Evolutionary conservation across 1,139 yeast species (phyloP), one percentile per base, ranked within the genome.

Genomic region (Suhomyces taliae): DNA sequence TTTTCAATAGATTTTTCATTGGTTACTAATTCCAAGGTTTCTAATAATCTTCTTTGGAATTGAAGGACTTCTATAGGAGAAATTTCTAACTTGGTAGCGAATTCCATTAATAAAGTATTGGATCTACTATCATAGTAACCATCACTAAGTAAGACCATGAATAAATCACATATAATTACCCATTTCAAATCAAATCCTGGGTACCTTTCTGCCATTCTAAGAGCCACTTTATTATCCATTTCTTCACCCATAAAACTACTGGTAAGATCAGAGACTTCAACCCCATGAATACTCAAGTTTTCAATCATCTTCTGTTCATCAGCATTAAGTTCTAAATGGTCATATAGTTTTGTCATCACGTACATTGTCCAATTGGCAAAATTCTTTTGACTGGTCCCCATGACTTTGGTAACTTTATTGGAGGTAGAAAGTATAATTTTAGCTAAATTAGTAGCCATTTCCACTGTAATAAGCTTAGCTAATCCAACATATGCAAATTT

Each of bases 401-500:
- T 65, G 47, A 79, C 74, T 53, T 80, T 81, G 12, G 87, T 82
- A 8, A 83, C 71, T 52, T 72, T 78, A 31, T 74, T 76, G 0
- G 83, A 70, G 0, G 77, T 66, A 4, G 83, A 76, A 27, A 79
- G 72, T 48, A 83, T 79, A 31, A 86, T 62, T 37, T 72, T 71
- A 0, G 95, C 93, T 50, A 90, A 65, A 9, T 83, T 83, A 1
- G 90, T 81, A 8, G 96, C 96, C 87, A 90, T 82, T 27, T 87
- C 89, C 35, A 86, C 87, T 46, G 85, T 78, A 7, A 87, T 77
- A 35, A 95, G 76, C 56, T 88, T 86, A 19, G 87, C 83, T 10
- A 93, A 75, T 0, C 97, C 99, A 6, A 88, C 87, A 60, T 95
- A 95, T 4, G 98, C 98, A 55, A 91, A 87, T 57, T 89, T 85